Conservation (phyloP, 768 basidiomycete genomes). For the Macrolepiota albuminosa region DNA sequence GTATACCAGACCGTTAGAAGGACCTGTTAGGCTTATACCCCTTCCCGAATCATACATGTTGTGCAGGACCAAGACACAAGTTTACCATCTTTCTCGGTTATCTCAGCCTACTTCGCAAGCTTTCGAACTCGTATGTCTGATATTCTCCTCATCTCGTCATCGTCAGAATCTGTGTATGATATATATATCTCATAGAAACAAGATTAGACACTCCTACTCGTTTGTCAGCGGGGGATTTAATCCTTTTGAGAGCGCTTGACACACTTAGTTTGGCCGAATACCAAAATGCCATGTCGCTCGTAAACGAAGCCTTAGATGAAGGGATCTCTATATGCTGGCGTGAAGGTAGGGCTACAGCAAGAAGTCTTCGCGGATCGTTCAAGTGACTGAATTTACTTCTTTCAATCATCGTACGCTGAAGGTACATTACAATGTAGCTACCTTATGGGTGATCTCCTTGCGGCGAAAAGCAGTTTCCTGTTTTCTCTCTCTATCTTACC, state of each 20-base stretch:
- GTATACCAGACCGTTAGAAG: background rate
- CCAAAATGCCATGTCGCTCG: constrained; percentile 67
- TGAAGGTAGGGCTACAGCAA: constrained; percentile 73
- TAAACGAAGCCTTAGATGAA: constrained; percentile 83
- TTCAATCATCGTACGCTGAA: background rate
- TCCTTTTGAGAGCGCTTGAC: constrained; percentile 73
- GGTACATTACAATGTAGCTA: constrained; percentile 46
- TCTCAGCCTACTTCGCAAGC: constrained; percentile 92
- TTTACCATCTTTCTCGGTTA: constrained; percentile 85
- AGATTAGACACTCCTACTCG: constrained; percentile 67
- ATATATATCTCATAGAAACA: constrained; percentile 37
- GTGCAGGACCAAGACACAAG: constrained; percentile 59
- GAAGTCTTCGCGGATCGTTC: constrained; percentile 94
- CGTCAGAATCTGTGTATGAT: background rate
- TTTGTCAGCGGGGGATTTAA: constrained; percentile 75
- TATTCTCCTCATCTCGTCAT: background rate
- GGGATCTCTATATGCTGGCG: constrained; percentile 63
- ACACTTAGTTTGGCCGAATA: constrained; percentile 86
- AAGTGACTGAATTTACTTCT: constrained; percentile 46
- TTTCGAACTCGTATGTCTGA: constrained; percentile 77
- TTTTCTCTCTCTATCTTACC: constrained; percentile 66
- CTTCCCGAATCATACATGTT: background rate
- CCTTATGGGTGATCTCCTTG: constrained; percentile 76
- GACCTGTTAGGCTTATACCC: too few relatives aligned
- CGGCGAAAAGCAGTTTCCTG: constrained; percentile 79